These are phyloP conservation scores for Babesia microti DNA, from an alignment of 169 alveolate species.

Conservation along the genomic window DNA sequence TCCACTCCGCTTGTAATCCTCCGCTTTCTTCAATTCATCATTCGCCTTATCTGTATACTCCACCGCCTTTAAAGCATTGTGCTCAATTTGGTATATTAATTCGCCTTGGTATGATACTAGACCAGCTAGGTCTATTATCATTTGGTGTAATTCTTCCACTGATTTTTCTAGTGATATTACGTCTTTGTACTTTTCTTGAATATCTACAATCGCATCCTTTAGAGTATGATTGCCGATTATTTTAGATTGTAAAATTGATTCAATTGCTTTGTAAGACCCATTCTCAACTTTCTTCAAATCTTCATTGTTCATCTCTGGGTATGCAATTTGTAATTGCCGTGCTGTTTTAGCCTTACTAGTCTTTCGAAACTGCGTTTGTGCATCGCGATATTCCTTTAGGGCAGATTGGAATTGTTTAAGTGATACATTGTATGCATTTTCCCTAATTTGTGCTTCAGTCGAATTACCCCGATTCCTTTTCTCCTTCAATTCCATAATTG, in stretches of 20 bases:
- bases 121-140: conserved; percentile 72
- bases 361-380: conserved; percentile 33
- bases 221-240: conserved; percentile 12
- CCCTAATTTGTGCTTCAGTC: conserved; percentile 36
- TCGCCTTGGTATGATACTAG: conserved; percentile 71
- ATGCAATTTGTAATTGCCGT: conserved; percentile 36
- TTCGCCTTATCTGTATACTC: conserved; percentile 64
- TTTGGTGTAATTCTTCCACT: conserved; percentile 68
- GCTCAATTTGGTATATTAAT: conserved; percentile 65
- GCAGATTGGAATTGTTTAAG: conserved; percentile 43
- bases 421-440: conserved; percentile 33
- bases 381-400: conserved; percentile 36
- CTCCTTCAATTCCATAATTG: conserved; percentile 7
- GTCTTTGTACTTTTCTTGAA: conserved; percentile 71
- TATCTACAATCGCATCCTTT: conserved; percentile 63
- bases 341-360: conserved; percentile 28
- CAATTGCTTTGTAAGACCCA: conserved; percentile 8
- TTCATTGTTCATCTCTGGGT: conserved; percentile 21
- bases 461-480: conserved; percentile 22
- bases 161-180: conserved; percentile 65
- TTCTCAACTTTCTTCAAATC: conserved; percentile 19
- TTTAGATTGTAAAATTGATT: not conserved
- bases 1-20: conserved; percentile 25
- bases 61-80: conserved; percentile 52
- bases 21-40: conserved; percentile 46